These are phyloP conservation scores for Peltaster fructicola DNA, from an alignment of 2,329 filamentous ascomycete genomes.

Conservation along the genomic window DNA sequence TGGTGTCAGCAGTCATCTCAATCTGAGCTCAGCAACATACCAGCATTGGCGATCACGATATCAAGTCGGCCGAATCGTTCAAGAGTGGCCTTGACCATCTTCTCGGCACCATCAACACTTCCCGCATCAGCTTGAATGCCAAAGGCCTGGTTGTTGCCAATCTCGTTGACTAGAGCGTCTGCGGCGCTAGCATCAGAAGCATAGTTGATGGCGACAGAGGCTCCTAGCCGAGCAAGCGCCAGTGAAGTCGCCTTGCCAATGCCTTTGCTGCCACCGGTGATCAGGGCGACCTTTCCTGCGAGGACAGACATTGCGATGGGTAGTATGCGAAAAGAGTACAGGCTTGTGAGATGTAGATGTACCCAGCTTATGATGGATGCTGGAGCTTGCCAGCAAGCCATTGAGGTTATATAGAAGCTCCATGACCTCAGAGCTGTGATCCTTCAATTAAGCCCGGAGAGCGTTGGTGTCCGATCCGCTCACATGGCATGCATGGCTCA, in stretches of 20 bases:
- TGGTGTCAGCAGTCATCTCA: slow-evolving; percentile 30
- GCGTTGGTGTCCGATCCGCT: too few species aligned
- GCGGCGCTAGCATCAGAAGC: slow-evolving; percentile 37
- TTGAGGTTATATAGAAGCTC: too few species aligned
- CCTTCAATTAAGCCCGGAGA: too few species aligned
- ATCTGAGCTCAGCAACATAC: slow-evolving; percentile 35
- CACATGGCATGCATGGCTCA: too few species aligned
- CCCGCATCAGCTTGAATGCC: slow-evolving; percentile 40
- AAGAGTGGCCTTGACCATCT: slow-evolving; percentile 32
- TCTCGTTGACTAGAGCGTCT: slow-evolving; percentile 32
- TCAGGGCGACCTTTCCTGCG: slow-evolving; percentile 6
- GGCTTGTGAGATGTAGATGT: too few species aligned
- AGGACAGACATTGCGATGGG: too few species aligned
- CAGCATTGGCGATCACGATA: slow-evolving; percentile 40
- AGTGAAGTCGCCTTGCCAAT: slow-evolving; percentile 2
- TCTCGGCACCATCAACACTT: slow-evolving; percentile 28
- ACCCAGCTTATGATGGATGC: too few species aligned
- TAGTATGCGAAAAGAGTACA: too few species aligned
- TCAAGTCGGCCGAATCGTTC: slow-evolving; percentile 38
- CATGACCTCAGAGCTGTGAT: too few species aligned
- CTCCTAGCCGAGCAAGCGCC: background rate
- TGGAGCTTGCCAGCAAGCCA: too few species aligned
- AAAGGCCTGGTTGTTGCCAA: slow-evolving; percentile 29
- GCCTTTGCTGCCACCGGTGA: slow-evolving; percentile 6
- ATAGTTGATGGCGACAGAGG: slow-evolving; percentile 16